Evolutionary conservation across 176 grass and related monocot species (phyloP).

Genomic region (Phyllostachys edulis): DNA sequence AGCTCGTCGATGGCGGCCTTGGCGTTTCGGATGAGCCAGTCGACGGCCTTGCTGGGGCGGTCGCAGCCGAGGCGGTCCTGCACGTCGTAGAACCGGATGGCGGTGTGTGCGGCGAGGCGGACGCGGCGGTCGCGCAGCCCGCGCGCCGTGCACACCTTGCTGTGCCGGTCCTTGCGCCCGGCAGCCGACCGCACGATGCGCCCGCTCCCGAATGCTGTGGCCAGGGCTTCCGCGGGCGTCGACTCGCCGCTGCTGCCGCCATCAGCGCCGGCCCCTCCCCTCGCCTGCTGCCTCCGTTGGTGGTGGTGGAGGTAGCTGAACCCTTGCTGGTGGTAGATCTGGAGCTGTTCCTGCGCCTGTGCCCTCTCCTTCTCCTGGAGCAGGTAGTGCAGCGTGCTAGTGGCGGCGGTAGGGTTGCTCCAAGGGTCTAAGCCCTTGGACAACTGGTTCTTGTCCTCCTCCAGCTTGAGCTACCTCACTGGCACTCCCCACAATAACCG

Average conservation of each 20-base stretch:
- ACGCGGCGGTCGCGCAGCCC: constrained; percentile 88
- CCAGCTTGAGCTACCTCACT: constrained; percentile 51
- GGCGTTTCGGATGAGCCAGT: constrained; percentile 96
- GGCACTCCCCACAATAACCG: constrained; percentile 15
- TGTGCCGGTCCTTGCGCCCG: constrained; percentile 93
- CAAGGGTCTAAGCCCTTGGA: constrained; percentile 73
- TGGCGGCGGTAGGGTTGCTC: constrained; percentile 48
- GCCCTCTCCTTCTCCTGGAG: constrained; percentile 56
- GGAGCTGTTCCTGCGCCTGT: constrained; percentile 44
- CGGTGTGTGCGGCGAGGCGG: constrained; percentile 88
- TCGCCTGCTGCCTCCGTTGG: constrained; percentile 40
- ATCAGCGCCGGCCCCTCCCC: neutral
- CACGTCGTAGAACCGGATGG: constrained; percentile 97
- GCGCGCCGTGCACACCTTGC: constrained; percentile 91
- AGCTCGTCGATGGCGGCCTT: constrained; percentile 81
- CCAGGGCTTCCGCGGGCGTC: constrained; percentile 57
- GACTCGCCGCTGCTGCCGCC: constrained; percentile 66
- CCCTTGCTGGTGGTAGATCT: constrained; percentile 56
- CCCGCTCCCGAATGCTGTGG: constrained; percentile 56
- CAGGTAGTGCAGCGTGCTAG: constrained; percentile 55
- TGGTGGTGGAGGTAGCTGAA: constrained; percentile 50
- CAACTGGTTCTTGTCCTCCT: constrained; percentile 64
- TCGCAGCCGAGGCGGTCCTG: constrained; percentile 96
- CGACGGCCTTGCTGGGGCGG: constrained; percentile 97
- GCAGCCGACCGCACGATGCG: constrained; percentile 94